These are phyloP conservation scores for Sugiyamaella floridensis DNA, from an alignment of 805 yeast species.

Conservation along the genomic window DNA sequence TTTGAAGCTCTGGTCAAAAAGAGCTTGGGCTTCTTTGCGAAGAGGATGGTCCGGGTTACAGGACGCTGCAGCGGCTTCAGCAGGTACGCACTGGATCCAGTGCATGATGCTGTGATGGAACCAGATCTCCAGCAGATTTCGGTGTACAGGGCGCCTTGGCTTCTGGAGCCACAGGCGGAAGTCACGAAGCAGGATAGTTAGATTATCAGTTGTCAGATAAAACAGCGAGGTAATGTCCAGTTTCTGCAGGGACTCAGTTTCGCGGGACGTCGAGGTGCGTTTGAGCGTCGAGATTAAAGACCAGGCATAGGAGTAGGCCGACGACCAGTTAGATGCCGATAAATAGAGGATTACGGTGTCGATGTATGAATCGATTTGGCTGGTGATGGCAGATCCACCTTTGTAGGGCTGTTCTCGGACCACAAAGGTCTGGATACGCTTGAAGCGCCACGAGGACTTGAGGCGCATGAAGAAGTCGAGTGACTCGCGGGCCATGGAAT, in stretches of 20 bases:
- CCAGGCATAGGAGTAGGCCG: slow-evolving; percentile 27
- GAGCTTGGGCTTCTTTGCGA: slow-evolving; percentile 9
- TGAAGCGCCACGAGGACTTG: slow-evolving; percentile 9
- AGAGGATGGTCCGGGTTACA: slow-evolving; percentile 2
- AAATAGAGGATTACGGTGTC: slow-evolving; percentile 40
- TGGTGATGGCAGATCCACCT: slow-evolving; percentile 5
- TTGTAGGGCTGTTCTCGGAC: slow-evolving; percentile 2
- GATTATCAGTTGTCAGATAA: slow-evolving; percentile 35
- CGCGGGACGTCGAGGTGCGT: slow-evolving; percentile 32
- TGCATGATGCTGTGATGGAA: slow-evolving; percentile 40
- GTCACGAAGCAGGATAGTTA: slow-evolving; percentile 36
- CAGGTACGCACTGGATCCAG: slow-evolving; percentile 47
- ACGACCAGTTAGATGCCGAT: slow-evolving; percentile 45
- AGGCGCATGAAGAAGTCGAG: slow-evolving; percentile 11
- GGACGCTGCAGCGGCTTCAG: slow-evolving; percentile 30
- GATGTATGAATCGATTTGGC: slow-evolving; percentile 11
- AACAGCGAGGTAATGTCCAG: slow-evolving; percentile 42
- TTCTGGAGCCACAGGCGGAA: slow-evolving; percentile 33
- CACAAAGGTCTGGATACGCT: slow-evolving; percentile 7
- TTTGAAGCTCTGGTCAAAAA: slow-evolving; percentile 14
- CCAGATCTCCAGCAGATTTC: slow-evolving; percentile 39
- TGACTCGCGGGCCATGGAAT: slow-evolving; percentile 7
- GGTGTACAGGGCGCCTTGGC: slow-evolving; percentile 40
- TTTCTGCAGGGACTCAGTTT: slow-evolving; percentile 36
- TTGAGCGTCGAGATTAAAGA: slow-evolving; percentile 24